A percentile compares a stretch with the other conserved stretches of the same genome.
These are phyloP conservation scores for Exophiala calicioides DNA, from an alignment of 2,329 filamentous ascomycete genomes.

Conservation along the genomic window DNA sequence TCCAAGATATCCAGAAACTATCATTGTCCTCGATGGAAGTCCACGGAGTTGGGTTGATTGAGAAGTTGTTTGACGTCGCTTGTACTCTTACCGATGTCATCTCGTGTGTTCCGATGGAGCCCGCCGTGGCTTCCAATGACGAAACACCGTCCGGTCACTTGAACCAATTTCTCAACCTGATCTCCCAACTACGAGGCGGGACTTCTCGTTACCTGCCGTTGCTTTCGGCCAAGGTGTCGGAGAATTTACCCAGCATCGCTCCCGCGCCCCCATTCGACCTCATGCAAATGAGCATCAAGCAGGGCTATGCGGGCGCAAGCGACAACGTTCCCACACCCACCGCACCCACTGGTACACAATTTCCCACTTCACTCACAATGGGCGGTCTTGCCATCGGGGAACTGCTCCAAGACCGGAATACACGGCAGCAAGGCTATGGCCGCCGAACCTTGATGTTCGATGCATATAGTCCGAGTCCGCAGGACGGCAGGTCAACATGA, in stretches of 20 bases:
- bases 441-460: too few relatives aligned
- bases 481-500: too few relatives aligned
- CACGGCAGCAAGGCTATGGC: too few relatives aligned
- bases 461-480: too few relatives aligned
- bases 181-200: conserved; percentile 71
- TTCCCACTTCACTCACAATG: not conserved
- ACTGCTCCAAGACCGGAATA: too few relatives aligned
- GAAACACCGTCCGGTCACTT: conserved; percentile 68
- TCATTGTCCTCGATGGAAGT: conserved; percentile 72
- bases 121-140: conserved; percentile 3
- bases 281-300: conserved; percentile 21
- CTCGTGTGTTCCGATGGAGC: conserved; percentile 52
- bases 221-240: conserved; percentile 72
- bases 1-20: conserved; percentile 69
- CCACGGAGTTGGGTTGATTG: conserved; percentile 74
- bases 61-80: conserved; percentile 77
- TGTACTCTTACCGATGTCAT: conserved; percentile 74
- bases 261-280: not conserved
- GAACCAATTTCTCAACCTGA: conserved; percentile 65
- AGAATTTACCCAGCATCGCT: conserved; percentile 58
- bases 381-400: conserved; percentile 1
- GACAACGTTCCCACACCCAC: conserved; percentile 24
- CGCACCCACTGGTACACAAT: conserved; percentile 5
- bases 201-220: conserved; percentile 76
- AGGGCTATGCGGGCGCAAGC: conserved; percentile 27